A percentile compares a stretch with the other conserved stretches of the same genome.
phyloP scores from a whole-genome alignment of 768 basidiomycete genomes.

The Gyrodon lividus region DNA sequence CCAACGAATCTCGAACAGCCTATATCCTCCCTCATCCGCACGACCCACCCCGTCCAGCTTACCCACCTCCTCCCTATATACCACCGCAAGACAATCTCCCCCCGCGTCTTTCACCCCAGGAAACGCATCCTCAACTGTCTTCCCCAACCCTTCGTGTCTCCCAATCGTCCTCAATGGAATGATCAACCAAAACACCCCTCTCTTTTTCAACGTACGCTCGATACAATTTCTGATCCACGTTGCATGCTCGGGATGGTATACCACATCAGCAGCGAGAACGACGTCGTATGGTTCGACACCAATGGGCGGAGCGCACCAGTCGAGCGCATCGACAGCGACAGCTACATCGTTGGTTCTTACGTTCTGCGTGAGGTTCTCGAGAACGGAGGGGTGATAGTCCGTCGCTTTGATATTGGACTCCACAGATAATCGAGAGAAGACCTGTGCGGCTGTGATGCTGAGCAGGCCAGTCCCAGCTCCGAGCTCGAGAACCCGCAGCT shows the following conservation, averaged over 20 bases:
- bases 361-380: conserved; percentile 65
- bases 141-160: conserved; percentile 57
- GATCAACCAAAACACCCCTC: conserved; percentile 70
- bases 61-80: conserved; percentile 46
- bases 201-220: conserved; percentile 41
- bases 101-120: conserved; percentile 12
- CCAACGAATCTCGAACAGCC: conserved; percentile 75
- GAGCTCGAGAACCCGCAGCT: conserved; percentile 65
- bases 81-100: conserved; percentile 41
- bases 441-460: conserved; percentile 63
- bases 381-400: conserved; percentile 76
- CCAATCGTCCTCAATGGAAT: conserved; percentile 66
- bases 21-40: conserved; percentile 70
- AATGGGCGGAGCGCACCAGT: conserved; percentile 60
- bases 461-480: conserved; percentile 84
- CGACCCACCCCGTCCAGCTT: conserved; percentile 57
- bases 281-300: conserved; percentile 54
- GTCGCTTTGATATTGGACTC: conserved; percentile 55
- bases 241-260: conserved; percentile 73
- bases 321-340: conserved; percentile 51
- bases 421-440: conserved; percentile 30
- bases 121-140: conserved; percentile 59
- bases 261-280: conserved; percentile 76
- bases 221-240: conserved; percentile 67
- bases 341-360: conserved; percentile 49